Evolutionary conservation across 1,284 basidiomycete species (phyloP), one percentile per base, ranked within the genome.

Genomic region (Pascua sp.): DNA sequence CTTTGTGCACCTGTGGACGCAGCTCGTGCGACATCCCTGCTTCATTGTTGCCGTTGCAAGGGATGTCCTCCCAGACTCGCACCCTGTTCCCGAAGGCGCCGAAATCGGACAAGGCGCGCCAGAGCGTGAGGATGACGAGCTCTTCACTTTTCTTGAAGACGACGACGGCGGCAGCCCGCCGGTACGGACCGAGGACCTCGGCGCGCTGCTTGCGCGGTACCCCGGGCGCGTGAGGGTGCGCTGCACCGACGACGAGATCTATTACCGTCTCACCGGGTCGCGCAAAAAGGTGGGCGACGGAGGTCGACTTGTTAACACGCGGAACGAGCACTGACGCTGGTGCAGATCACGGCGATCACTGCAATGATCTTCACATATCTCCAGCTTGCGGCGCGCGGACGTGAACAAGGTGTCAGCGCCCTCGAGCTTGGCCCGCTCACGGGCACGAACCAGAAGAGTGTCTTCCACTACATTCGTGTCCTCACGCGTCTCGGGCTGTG

Each of bases 181-280:
- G 7, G 47, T 61, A 13, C 38, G 51, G 5, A 60, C 47, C 11
- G 40, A 38, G 11, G 66, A 74, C 50, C 61, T 69, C 10, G 41
- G 40, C 7, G 59, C 49, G 1, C 62, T 76, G 32, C 49, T 49
- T 11, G 61, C 51, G 16, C 69, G 66, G 49, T 73, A 72, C 63
- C 71, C 72, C 3, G 55, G 61, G 11, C 58, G 72, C n/a, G 44
- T 76, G 16, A 57, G 74, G n/a, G 58, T 76, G 1, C 57, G 72
- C 16, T 70, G 69, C 37, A 68, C 61, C 8, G 71, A 71, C 42
- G 67, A 72, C 36, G 74, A 75, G 51, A 69, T 75, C 50, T 75
- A 75, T 57, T 71, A 65, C 47, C 64, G 70, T 13, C 56, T 76
- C 46, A 73, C 72, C 0, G 74, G 74, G 13, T 69, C 69, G 4